These are phyloP conservation scores for Boletus coccyginus DNA, from an alignment of 768 basidiomycete genomes.

Conservation along the genomic window DNA sequence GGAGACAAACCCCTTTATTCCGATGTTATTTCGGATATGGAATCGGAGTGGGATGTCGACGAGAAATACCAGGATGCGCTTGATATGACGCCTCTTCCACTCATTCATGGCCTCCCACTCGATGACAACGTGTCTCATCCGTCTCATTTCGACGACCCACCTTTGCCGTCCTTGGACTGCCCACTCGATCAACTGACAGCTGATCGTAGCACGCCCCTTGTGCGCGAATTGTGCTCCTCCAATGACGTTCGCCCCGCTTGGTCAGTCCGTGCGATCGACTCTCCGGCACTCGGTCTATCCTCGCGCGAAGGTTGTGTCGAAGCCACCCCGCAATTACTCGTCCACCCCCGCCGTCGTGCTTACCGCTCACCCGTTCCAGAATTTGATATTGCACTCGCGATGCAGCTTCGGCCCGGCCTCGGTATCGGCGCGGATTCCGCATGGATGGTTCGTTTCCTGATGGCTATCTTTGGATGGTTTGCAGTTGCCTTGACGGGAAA, in stretches of 20 bases:
- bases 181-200: slow-evolving; percentile 7
- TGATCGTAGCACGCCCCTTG: slow-evolving; percentile 10
- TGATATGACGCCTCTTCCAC: slow-evolving; percentile 24
- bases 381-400: slow-evolving; percentile 67
- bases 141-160: slow-evolving; percentile 12
- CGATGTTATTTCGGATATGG: slow-evolving; percentile 18
- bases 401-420: slow-evolving; percentile 73
- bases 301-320: slow-evolving; percentile 4
- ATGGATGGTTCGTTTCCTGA: slow-evolving; percentile 77
- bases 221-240: slow-evolving; percentile 15
- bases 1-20: slow-evolving; percentile 4
- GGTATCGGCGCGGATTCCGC: slow-evolving; percentile 71
- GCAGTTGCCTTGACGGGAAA: slow-evolving; percentile 52
- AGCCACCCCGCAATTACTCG: slow-evolving; percentile 8
- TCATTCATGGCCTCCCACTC: slow-evolving; percentile 18
- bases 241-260: slow-evolving; percentile 24
- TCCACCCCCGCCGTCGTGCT: slow-evolving; percentile 24
- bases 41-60: slow-evolving; percentile 24
- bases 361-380: slow-evolving; percentile 44
- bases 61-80: slow-evolving; percentile 33
- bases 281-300: slow-evolving; percentile 20
- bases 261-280: slow-evolving; percentile 29
- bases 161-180: slow-evolving; percentile 1
- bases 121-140: slow-evolving; percentile 6
- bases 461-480: slow-evolving; percentile 80